Conservation (phyloP, 805 yeast genomes). For the Metschnikowia borealis region DNA sequence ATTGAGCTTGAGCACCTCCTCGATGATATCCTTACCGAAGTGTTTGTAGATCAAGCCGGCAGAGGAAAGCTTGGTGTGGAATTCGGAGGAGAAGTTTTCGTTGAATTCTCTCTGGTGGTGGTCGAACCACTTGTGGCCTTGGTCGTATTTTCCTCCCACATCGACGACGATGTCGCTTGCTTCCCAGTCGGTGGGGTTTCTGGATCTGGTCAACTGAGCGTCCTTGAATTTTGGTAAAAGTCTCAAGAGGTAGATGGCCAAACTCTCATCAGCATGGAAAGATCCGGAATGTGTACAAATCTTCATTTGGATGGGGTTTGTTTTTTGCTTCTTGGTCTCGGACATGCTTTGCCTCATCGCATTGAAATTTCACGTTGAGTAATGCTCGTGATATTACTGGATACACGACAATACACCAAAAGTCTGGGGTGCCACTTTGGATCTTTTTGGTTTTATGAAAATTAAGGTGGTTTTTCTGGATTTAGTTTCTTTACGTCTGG, state of each 20-base stretch:
- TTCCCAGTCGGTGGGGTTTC: constrained; percentile 81
- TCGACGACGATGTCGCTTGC: constrained; percentile 89
- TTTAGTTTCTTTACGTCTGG: no score
- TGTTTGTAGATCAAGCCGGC: constrained; percentile 93
- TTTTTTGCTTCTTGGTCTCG: constrained; percentile 19
- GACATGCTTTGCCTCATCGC: constrained; percentile 17
- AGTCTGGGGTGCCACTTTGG: not conserved
- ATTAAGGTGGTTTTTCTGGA: no score
- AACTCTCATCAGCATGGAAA: constrained; percentile 95
- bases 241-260: constrained; percentile 84
- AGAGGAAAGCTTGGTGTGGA: constrained; percentile 77
- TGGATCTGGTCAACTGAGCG: constrained; percentile 73
- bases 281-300: constrained; percentile 92
- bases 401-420: not conserved
- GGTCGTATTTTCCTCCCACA: constrained; percentile 87
- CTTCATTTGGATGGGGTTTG: constrained; percentile 31
- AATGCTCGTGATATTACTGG: constrained; percentile 12
- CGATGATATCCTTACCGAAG: constrained; percentile 68
- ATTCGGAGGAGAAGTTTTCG: constrained; percentile 63
- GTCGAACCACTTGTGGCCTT: constrained; percentile 75
- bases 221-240: constrained; percentile 63
- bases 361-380: constrained; percentile 1
- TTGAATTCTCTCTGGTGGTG: constrained; percentile 94
- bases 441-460: not conserved
- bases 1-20: constrained; percentile 44